Base-by-base conservation (phyloP, 1,139 yeast species). In the Diutina sp. region DNA sequence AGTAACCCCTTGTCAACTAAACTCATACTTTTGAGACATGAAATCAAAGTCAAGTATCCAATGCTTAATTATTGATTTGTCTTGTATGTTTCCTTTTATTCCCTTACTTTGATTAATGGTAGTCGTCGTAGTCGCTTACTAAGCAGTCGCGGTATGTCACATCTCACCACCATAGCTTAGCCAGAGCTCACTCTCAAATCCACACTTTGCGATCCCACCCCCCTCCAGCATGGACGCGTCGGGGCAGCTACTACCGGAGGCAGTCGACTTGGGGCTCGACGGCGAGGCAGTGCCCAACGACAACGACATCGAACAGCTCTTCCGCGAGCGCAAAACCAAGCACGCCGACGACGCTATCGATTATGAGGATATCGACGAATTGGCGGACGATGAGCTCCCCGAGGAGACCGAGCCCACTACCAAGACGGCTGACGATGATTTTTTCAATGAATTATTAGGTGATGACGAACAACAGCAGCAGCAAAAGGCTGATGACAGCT, bases 281-380 rank as follows among this genome's bases (percentile, higher is more conserved):
- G 53, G 53, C 7, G 44, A 50, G 14, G 18, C 41, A 12, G 45
- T 50, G 35, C 53, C 53, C 16, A 32, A 50, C 29, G 53, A 50
- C 28, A n/a, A 30, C 18, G 53, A 50, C 25, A 50, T 50, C 28
- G 53, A 50, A 18, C 16, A 14, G 28, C 41, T 50, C 28, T 50
- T 50, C 28, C 41, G 53, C 4, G 53, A 50, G 45, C 41, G 45
- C 11, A 32, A 30, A 16, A 81, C 85, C 0, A 67, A 78, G 58
- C 98, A 91, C 68, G 93, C 95, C 1, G 97, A 83, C 5, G 93
- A 91, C 67, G 98, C 99, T n/a, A 74, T 90, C 52, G 98, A 93
- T 69, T 93, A 88, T 67, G 97, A 90, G 65, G 97, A 90, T 66
- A 95, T 89, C 61, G 98, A 91, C 63, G 97, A 91, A 67, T 74